phyloP scores from a whole-genome alignment of 2,329 filamentous ascomycete genomes.

The Neopestalotiopsis sp. region DNA sequence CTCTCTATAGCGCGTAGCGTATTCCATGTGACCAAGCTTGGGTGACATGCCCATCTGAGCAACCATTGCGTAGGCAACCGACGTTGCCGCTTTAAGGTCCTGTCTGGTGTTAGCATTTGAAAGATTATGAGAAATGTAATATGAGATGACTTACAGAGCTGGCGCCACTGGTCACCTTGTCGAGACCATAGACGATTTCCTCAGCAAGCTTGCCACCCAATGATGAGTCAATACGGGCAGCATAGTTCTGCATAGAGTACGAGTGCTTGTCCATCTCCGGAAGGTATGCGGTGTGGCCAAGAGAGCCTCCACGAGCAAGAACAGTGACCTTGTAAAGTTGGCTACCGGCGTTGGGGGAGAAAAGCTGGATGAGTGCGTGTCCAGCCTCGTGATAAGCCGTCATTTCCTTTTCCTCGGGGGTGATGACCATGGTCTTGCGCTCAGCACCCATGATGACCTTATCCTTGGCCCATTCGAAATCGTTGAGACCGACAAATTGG shows the following conservation, averaged over 20 bases:
- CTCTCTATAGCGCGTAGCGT: slow-evolving; percentile 77
- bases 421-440: slow-evolving; percentile 85
- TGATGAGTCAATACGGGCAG: slow-evolving; percentile 78
- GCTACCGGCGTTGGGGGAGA: slow-evolving; percentile 72
- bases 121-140: background rate
- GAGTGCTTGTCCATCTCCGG: slow-evolving; percentile 94
- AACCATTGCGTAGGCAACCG: slow-evolving; percentile 85
- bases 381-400: slow-evolving; percentile 98
- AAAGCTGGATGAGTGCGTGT: slow-evolving; percentile 88
- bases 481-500: slow-evolving; percentile 72
- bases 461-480: slow-evolving; percentile 98
- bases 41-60: slow-evolving; percentile 89
- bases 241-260: slow-evolving; percentile 81
- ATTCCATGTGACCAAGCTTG: slow-evolving; percentile 87
- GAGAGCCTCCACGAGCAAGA: slow-evolving; percentile 82
- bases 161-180: slow-evolving; percentile 89
- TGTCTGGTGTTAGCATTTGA: slow-evolving; percentile 36
- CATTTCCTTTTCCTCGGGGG: slow-evolving; percentile 90
- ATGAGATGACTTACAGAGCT: slow-evolving; percentile 63
- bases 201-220: slow-evolving; percentile 90
- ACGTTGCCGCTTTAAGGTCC: slow-evolving; percentile 85
- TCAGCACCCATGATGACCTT: slow-evolving; percentile 98
- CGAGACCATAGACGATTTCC: slow-evolving; percentile 89
- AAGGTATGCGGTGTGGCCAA: slow-evolving; percentile 87
- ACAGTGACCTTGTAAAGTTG: slow-evolving; percentile 97